phyloP scores from a whole-genome alignment of 1,139 yeast genomes.

The Arxiozyma slooffiae region DNA sequence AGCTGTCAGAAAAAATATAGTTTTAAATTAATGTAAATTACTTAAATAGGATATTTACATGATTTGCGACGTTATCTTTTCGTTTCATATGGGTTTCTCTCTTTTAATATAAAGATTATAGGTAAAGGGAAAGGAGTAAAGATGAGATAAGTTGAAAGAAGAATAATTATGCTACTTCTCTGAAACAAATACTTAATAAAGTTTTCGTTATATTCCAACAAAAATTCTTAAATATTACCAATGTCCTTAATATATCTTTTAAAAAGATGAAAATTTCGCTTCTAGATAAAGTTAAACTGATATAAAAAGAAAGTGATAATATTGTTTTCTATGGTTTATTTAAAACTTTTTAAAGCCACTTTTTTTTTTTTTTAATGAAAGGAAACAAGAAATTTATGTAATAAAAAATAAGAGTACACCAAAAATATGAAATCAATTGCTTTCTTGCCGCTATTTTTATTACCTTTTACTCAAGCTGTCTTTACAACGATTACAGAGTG shows the following conservation, averaged over 20 bases:
- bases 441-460: neutral
- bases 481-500: constrained; percentile 9
- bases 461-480: neutral
- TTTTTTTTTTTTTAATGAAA: too few relatives aligned
- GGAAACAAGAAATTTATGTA: neutral
- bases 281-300: neutral
- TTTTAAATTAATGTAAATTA: constrained; percentile 9
- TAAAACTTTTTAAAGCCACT: neutral
- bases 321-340: neutral
- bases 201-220: neutral
- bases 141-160: neutral
- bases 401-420: neutral
- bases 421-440: neutral
- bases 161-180: neutral
- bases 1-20: neutral
- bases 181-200: neutral
- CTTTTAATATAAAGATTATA: too few relatives aligned
- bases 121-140: neutral
- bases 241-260: too few relatives aligned
- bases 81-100: neutral
- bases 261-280: neutral
- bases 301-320: too few relatives aligned
- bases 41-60: constrained; percentile 10
- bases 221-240: too few relatives aligned
- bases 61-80: constrained; percentile 1